A percentile compares a stretch with the other conserved stretches of the same genome.
Evolutionary conservation across 1,284 basidiomycete species (phyloP).

Genomic region (Austroboletus rostrupii): DNA sequence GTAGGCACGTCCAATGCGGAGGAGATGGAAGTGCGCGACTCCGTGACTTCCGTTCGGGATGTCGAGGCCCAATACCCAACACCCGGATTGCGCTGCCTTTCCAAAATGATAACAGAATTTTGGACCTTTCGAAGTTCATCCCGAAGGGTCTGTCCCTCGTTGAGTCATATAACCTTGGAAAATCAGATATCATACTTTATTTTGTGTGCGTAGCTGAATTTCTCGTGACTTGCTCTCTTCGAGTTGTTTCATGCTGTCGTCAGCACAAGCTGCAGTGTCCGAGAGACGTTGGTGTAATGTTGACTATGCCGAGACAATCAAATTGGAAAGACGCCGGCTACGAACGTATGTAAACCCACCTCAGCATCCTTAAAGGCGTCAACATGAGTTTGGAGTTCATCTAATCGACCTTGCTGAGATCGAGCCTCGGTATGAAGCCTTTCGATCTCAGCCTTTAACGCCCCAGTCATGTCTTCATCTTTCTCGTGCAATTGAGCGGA

Average conservation of each 20-base stretch:
- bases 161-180: conserved; percentile 2
- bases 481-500: conserved; percentile 54
- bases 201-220: conserved; percentile 59
- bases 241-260: conserved; percentile 50
- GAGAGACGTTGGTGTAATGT: conserved; percentile 41
- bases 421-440: conserved; percentile 48
- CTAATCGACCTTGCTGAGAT: conserved; percentile 42
- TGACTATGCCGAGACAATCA: conserved; percentile 33
- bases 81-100: conserved; percentile 87
- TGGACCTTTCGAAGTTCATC: conserved; percentile 93
- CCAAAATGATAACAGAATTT: conserved; percentile 83
- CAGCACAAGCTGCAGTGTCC: conserved; percentile 44
- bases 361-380: conserved; percentile 54
- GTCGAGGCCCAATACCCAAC: conserved; percentile 78
- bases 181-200: conserved; percentile 55
- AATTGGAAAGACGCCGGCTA: neutral
- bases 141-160: conserved; percentile 60
- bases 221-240: conserved; percentile 68
- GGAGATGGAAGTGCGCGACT: conserved; percentile 46
- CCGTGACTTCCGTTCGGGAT: conserved; percentile 39
- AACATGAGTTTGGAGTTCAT: conserved; percentile 46
- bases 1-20: conserved; percentile 39
- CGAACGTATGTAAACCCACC: conserved; percentile 37
- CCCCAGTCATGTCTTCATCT: conserved; percentile 53
- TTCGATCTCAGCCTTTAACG: conserved; percentile 54